Evolutionary conservation across 2,329 filamentous ascomycete genomes (phyloP).

Genomic region (Botrytis sinoallii): DNA sequence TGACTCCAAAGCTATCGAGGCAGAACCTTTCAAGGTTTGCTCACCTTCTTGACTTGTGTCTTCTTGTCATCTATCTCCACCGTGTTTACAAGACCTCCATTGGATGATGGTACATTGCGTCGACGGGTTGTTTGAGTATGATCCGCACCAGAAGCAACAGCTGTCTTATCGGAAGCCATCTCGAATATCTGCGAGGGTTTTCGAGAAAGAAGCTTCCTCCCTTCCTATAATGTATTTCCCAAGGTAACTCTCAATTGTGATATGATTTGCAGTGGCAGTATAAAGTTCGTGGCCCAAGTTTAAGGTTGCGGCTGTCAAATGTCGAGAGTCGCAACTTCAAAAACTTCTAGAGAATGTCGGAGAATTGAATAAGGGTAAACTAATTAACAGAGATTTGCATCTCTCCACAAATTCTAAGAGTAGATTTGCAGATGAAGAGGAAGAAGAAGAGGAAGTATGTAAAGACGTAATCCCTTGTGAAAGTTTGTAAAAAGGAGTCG

Average conservation of each 20-base stretch:
- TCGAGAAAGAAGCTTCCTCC: slow-evolving; percentile 1
- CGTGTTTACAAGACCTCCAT: slow-evolving; percentile 38
- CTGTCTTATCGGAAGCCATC: slow-evolving; percentile 47
- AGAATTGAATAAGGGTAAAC: slow-evolving; percentile 9
- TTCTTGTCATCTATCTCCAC: slow-evolving; percentile 56
- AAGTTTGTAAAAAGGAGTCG: slow-evolving; percentile 17
- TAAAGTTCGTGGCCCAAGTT: slow-evolving; percentile 16
- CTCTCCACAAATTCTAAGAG: slow-evolving; percentile 27
- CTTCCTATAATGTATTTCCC: slow-evolving; percentile 1
- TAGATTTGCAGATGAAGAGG: background rate
- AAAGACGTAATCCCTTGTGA: slow-evolving; percentile 19
- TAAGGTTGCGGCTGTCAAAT: slow-evolving; percentile 3
- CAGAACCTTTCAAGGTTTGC: slow-evolving; percentile 14
- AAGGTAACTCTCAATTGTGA: background rate
- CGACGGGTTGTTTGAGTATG: slow-evolving; percentile 52
- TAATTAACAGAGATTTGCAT: slow-evolving; percentile 34
- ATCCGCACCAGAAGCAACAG: slow-evolving; percentile 59
- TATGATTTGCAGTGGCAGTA: slow-evolving; percentile 4
- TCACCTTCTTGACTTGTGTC: slow-evolving; percentile 56
- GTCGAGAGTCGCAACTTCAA: slow-evolving; percentile 14
- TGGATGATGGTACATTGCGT: slow-evolving; percentile 48
- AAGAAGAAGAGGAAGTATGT: slow-evolving; percentile 3
- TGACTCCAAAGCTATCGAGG: background rate
- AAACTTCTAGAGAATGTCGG: slow-evolving; percentile 5
- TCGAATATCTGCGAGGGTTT: slow-evolving; percentile 16